phyloP scores from a whole-genome alignment of 257 asterid species.

The Plantago major region DNA sequence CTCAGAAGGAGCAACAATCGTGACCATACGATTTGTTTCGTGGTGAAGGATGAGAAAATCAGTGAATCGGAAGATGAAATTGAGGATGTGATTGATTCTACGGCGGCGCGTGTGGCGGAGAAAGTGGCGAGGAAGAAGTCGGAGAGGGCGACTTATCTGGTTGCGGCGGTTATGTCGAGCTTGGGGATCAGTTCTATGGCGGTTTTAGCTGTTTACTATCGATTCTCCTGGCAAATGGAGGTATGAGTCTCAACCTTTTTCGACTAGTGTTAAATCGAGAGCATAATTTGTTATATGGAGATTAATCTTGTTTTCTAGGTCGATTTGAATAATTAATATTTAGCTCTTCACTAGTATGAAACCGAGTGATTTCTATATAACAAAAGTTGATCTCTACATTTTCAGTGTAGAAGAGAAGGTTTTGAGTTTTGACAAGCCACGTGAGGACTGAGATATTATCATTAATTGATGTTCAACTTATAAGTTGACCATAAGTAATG shows the following conservation, averaged over 20 bases:
- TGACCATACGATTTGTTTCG: slow-evolving; percentile 43
- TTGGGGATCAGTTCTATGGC: slow-evolving; percentile 86
- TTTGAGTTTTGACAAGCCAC: no score
- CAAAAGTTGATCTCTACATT: no score
- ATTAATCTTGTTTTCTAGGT: no score
- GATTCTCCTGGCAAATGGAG: slow-evolving; percentile 98
- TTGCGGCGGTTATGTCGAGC: slow-evolving; percentile 97
- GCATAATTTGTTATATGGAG: no score
- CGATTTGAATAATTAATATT: no score
- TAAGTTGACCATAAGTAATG: neutral
- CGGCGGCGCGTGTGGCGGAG: slow-evolving; percentile 36
- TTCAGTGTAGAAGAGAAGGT: no score
- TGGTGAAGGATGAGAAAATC: slow-evolving; percentile 46
- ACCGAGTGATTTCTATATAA: no score
- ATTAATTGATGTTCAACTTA: no score
- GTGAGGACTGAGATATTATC: no score
- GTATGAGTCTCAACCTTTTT: no score
- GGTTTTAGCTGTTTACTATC: slow-evolving; percentile 66
- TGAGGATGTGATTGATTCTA: slow-evolving; percentile 31
- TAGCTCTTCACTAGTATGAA: no score
- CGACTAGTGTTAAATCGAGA: no score
- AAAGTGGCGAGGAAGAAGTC: slow-evolving; percentile 72
- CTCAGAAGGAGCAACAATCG: slow-evolving; percentile 30
- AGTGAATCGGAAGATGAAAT: slow-evolving; percentile 13
- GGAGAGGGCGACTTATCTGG: slow-evolving; percentile 75